Base-by-base conservation (phyloP, 2,329 filamentous ascomycete species). In the Dactylellina leptospora region DNA sequence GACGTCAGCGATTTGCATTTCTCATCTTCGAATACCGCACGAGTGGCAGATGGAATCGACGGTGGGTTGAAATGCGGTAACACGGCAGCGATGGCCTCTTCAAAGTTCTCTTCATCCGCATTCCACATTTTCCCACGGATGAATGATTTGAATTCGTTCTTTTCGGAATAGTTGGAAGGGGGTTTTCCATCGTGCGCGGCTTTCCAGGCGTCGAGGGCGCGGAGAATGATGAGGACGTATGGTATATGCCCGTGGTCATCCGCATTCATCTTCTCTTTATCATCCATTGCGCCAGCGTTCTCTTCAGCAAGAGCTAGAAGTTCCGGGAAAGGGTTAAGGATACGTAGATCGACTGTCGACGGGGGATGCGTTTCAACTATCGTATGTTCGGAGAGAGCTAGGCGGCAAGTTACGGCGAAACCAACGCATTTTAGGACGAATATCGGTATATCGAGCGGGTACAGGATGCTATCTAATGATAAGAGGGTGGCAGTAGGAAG, bases 311-410 rank as follows among this genome's bases (percentile, higher is more conserved):
- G 93, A 2, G 85, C 82, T 1, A 83, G 79, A 11, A 99, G 84
- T 78, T 95, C 93, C 18, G 89, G 86, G 93, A 95, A 99, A 33
- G 95, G 93, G 30, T 85, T 85, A 3, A 96, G 82, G 10, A 99
- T 84, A 53, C 95, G 88, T 30, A 99, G 84, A 76, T 99, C 95
- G 63, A 91, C 88, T 38, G 91, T 90, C 40, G 91, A 87, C 74
- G 96, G 92, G 0, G 95, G 95, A 78, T 99, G 95, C 45, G 95
- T 97, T 78, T 99, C 93, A 74, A 99, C 90, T 64, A 99, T 90
- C 3, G 93, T 92, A 76, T 25, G 88, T 86, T n/a, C 87, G 83
- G 8, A 91, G 89, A 25, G 96, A 82, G 75, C 86, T 25, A 96
- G 83, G n/a, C 88, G 90, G 79, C 97, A 96, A 75, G 90, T 91